Evolutionary conservation across 202 grass and related monocot species (phyloP), one percentile per base, ranked within the genome.

Genomic region (Setaria viridis): DNA sequence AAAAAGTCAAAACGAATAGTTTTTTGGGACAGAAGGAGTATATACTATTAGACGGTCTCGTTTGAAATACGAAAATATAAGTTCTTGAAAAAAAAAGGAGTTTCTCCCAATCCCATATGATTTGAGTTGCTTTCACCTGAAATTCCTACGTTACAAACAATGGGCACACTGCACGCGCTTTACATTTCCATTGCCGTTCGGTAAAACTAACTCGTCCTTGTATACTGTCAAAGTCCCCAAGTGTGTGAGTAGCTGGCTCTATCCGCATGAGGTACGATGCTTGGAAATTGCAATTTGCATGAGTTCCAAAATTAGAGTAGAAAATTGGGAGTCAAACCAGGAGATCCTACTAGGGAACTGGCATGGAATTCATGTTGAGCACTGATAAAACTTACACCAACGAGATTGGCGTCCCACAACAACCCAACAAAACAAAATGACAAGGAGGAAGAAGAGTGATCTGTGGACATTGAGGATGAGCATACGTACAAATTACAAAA

Each of bases 161-260:
- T 30, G 46, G 9, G 29, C 84, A 53, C 50, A 6, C 15, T 11
- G 13, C 50, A 86, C 48, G 33, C 19, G 20, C 10, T 41, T 62
- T 62, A 62, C 84, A 62, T 87, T 78, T 78, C 78, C 45, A 19
- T 81, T 67, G 47, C 34, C 29, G 80, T 84, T 74, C 71, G 70
- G 59, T 87, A 34, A 55, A 90, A 82, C 81, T 1, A 82, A 82
- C 85, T 90, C 41, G 85, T 88, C 78, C 82, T 88, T 56, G 66
- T 41, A 25, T 25, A 60, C 33, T 60, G 15, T 55, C 50, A 32
- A 56, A 56, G 25, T 29, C 72, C 50, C 87, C 49, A 69, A 80
- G 50, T 76, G 89, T 56, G 85, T 87, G 85, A 80, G 43, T n/a
- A 15, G 20, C 32, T 35, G 29, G n/a, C 68, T 13, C 14, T 56